Base-by-base conservation (phyloP, 2,329 filamentous ascomycete genomes). In the Podosphaera aphanis region DNA sequence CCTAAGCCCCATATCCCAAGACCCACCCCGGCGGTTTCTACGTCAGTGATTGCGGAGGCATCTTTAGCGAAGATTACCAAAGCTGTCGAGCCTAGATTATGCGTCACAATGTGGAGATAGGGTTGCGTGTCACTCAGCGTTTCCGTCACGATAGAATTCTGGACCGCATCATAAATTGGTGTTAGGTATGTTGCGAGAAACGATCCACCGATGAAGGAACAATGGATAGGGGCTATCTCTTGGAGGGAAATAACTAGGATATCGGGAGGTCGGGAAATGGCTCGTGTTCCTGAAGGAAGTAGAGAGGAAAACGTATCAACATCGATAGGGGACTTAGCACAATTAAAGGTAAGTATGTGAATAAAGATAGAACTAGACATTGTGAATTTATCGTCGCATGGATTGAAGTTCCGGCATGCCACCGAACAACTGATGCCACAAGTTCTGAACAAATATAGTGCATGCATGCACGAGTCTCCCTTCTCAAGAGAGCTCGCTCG, bases 281-380 rank as follows among this genome's bases (percentile, higher is more conserved):
- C 51, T 5, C 59, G 61, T 47, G 90, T 69, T 31, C 64, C 67
- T 45, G 68, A 62, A 58, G 79, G 74, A 52, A 93, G 65, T 56
- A 85, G 77, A 10, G 71, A 64, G 13, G 81, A 77, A 55, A 94
- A 84, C 44, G 74, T 67, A 33, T 75, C 66, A 19, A 76, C 66
- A 53, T 86, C 69, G 56, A 93, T 74, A 7, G 75, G 63, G 46
- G 69, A 69, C 53, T 83, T 81, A 27, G 72, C 88, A 57, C 83
- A 92, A 60, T 95, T 95, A 66, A 90, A 93, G 10, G 86, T 93
- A 46, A 93, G 62, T 50, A 93, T 70, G 56, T 93, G 79, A 47
- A 85, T 63, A 55, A 78, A 74, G 46, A 92, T 66, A 49, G 68
- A 27, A 8, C 13, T 8, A 7, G 21, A n/a, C 40, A 42, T 42